A percentile compares a stretch with the other conserved stretches of the same genome.
Conservation (phyloP, 2,329 filamentous ascomycete species). For the Paecilomyces variotii region DNA sequence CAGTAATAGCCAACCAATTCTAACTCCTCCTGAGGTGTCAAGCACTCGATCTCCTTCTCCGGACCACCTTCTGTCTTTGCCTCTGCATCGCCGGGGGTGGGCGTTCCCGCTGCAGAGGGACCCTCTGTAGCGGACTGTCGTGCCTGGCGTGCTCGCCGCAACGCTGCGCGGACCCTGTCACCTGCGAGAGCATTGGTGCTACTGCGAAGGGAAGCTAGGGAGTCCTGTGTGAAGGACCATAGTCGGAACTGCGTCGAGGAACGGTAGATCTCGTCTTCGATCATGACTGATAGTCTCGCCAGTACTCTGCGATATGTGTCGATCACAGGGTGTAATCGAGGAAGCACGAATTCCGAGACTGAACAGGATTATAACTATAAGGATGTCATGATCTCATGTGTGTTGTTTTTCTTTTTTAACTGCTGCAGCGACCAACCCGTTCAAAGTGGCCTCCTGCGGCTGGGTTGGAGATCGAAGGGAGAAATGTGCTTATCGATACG, state of each 20-base stretch:
- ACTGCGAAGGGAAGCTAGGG: constrained; percentile 62
- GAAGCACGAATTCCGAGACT: background rate
- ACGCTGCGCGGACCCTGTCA: constrained; percentile 54
- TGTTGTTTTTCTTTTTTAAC: background rate
- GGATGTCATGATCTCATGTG: background rate
- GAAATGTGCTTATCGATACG: constrained; percentile 1
- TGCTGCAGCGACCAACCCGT: background rate
- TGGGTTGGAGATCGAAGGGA: background rate
- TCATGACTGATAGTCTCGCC: constrained; percentile 44
- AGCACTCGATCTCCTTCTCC: constrained; percentile 57
- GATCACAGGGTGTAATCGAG: background rate
- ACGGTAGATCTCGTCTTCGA: constrained; percentile 86
- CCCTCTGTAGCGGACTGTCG: constrained; percentile 17
- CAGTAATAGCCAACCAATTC: constrained; percentile 75
- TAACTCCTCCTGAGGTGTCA: constrained; percentile 76
- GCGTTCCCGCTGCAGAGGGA: constrained; percentile 21
- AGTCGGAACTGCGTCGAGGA: constrained; percentile 82
- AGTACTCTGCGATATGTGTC: background rate
- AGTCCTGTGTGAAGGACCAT: constrained; percentile 79
- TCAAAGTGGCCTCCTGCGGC: background rate
- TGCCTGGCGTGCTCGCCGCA: constrained; percentile 40
- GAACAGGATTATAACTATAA: background rate
- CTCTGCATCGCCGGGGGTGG: constrained; percentile 25
- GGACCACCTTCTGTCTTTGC: constrained; percentile 20
- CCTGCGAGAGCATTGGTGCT: constrained; percentile 74